These are phyloP conservation scores for Micractinium conductrix DNA, from an alignment of 139 green algal species.

Conservation along the genomic window DNA sequence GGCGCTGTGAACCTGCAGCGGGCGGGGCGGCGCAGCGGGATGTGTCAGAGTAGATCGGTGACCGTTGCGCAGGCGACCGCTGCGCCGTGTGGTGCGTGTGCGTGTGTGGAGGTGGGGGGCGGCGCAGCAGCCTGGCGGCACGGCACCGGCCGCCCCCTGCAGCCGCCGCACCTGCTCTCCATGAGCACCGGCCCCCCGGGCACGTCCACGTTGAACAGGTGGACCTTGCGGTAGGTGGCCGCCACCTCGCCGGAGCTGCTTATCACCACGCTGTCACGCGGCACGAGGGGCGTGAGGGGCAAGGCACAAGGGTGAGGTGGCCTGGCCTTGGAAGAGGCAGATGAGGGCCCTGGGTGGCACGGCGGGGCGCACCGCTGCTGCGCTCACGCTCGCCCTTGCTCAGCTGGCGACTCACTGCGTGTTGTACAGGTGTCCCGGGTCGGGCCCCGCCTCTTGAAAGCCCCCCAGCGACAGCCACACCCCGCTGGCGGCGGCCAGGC, in stretches of 20 bases:
- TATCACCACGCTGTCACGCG: neutral
- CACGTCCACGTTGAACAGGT: constrained; percentile 95
- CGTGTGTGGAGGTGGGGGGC: no score
- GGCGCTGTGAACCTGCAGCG: constrained; percentile 13
- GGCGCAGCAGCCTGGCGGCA: no score
- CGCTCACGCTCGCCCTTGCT: constrained; percentile 58
- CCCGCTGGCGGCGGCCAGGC: constrained; percentile 68
- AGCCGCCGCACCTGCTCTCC: constrained; percentile 74
- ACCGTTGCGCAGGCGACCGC: no score
- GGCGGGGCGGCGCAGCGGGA: no score
- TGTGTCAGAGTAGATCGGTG: no score
- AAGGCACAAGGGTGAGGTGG: no score
- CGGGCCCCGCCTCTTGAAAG: constrained; percentile 78
- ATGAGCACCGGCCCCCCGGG: constrained; percentile 84
- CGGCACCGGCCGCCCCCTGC: no score
- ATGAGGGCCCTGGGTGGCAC: no score
- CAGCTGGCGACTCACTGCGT: constrained; percentile 86
- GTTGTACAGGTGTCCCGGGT: constrained; percentile 84
- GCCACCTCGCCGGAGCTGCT: constrained; percentile 56
- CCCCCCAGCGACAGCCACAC: constrained; percentile 96
- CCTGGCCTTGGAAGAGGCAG: no score
- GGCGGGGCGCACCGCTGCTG: no score
- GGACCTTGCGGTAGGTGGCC: constrained; percentile 80
- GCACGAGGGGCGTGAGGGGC: no score
- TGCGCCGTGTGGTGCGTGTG: no score